Conservation (phyloP, 768 basidiomycete genomes). For the Pleurotus platypus region DNA sequence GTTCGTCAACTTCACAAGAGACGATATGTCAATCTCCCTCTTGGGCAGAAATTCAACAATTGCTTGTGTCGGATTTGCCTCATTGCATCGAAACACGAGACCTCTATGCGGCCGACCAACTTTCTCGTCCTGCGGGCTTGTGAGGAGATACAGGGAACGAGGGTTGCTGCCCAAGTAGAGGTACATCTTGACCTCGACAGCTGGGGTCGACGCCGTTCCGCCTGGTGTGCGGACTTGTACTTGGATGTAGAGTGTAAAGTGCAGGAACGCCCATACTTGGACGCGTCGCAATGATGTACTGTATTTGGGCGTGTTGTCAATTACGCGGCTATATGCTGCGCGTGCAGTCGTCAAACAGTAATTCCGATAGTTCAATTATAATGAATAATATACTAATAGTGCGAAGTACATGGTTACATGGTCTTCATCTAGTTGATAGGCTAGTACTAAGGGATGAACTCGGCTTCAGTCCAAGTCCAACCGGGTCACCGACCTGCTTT, state of each 20-base stretch:
- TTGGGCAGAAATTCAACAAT: slow-evolving; percentile 84
- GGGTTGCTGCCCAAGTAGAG: slow-evolving; percentile 69
- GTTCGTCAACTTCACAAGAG: slow-evolving; percentile 63
- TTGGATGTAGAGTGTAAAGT: not conserved
- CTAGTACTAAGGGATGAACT: slow-evolving; percentile 14
- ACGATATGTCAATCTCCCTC: slow-evolving; percentile 64
- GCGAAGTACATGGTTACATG: not conserved
- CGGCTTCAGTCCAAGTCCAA: slow-evolving; percentile 21
- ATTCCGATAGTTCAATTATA: not conserved
- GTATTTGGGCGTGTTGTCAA: not conserved
- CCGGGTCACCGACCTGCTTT: not conserved
- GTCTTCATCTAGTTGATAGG: not conserved
- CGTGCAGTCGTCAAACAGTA: not conserved
- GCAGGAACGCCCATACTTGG: not conserved
- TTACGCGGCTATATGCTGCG: not conserved
- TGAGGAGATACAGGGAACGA: slow-evolving; percentile 69
- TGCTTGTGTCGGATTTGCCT: slow-evolving; percentile 51
- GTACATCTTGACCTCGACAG: slow-evolving; percentile 47
- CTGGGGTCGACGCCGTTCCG: no score
- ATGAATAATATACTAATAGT: not conserved
- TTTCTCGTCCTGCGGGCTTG: slow-evolving; percentile 62
- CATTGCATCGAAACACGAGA: slow-evolving; percentile 69
- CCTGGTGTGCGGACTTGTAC: not conserved
- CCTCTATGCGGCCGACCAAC: slow-evolving; percentile 57
- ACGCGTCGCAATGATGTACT: not conserved